Percentiles rank a stretch among this genome's conserved stretches.
Conservation (phyloP, 73 alveolate genomes). For the Paramecium bursaria region DNA sequence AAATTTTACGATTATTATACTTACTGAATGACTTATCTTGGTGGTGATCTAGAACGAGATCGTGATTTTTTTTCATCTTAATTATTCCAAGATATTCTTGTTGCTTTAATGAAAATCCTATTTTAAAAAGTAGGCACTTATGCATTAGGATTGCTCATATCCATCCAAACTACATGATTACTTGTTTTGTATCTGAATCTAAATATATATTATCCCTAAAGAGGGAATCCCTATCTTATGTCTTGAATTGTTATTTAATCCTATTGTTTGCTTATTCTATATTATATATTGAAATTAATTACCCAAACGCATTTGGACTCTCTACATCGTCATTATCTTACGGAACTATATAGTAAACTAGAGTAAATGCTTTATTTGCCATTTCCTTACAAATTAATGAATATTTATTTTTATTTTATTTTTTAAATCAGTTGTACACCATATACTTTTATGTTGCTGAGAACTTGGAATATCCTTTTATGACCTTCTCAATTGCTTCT, state of each 20-base stretch:
- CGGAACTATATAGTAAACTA: slow-evolving; percentile 30
- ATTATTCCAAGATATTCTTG: slow-evolving; percentile 34
- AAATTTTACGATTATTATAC: no score
- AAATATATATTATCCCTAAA: slow-evolving; percentile 51
- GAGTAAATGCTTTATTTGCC: slow-evolving; percentile 38
- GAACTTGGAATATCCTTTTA: slow-evolving; percentile 97
- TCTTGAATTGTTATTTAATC: slow-evolving; percentile 39
- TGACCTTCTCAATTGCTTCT: slow-evolving; percentile 95
- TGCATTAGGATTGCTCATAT: background rate
- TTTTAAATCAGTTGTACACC: slow-evolving; percentile 75
- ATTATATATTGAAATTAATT: background rate
- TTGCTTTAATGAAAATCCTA: slow-evolving; percentile 45
- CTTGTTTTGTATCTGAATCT: slow-evolving; percentile 47
- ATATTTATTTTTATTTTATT: slow-evolving; percentile 21
- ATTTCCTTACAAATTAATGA: background rate
- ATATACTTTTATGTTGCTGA: slow-evolving; percentile 81
- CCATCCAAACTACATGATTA: slow-evolving; percentile 43
- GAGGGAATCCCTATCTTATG: slow-evolving; percentile 22
- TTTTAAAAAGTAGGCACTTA: slow-evolving; percentile 4
- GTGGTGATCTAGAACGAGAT: no score
- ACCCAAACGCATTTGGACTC: slow-evolving; percentile 59
- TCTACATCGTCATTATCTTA: slow-evolving; percentile 51
- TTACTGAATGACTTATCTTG: no score
- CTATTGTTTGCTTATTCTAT: slow-evolving; percentile 33
- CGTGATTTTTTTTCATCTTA: no score